Base-by-base conservation (phyloP, 768 basidiomycete species). In the Astraeus odoratus region DNA sequence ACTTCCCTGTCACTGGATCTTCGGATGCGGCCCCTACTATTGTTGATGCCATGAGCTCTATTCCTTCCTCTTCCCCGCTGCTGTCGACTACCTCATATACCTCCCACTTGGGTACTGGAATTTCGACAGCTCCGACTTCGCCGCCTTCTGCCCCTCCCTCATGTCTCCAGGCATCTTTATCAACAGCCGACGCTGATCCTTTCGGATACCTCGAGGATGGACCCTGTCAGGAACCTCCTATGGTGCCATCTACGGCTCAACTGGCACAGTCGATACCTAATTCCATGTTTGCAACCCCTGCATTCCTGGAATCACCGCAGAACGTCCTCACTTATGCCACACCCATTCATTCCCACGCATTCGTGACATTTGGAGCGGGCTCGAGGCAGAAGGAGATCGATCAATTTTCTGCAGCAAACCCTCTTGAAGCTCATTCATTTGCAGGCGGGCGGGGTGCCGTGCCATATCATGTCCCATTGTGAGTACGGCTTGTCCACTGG, bases 301-400 rank as follows among this genome's bases (percentile, higher is more conserved):
- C 53, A 25, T 60, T 70, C 22, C 66, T 61, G 41, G 50, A 51
- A 53, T 72, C 55, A 48, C 64, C 39, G 49, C 59, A 68, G 34
- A 66, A 67, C 30, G 61, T 76, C 48, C 67, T 71, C 12, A 67
- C 71, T 2, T 75, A 76, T 18, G 72, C 75, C 5, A 73, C 74
- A 40, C 78, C 86, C 23, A 69, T 83, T 26, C 71, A 89, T 58
- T 64, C 80, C 2, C 77, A 85, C 43, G 86, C 84, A 27, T 92
- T 79, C 59, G 81, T 93, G 8, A 86, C 90, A 1, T 89, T 94
- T 53, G 90, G 90, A 18, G 82, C 91, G 5, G 92, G 92, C 2
- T 81, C 81, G 70, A 70, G 77, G 23, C 89, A 93, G 62, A 91
- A 90, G 58, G 81, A 90, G 49, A 72, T 95, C 34, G 92, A 95